Percentiles rank a stretch among this genome's conserved stretches.
phyloP scores from a whole-genome alignment of 2,329 filamentous ascomycete species.

The Pseudopithomyces maydicus region DNA sequence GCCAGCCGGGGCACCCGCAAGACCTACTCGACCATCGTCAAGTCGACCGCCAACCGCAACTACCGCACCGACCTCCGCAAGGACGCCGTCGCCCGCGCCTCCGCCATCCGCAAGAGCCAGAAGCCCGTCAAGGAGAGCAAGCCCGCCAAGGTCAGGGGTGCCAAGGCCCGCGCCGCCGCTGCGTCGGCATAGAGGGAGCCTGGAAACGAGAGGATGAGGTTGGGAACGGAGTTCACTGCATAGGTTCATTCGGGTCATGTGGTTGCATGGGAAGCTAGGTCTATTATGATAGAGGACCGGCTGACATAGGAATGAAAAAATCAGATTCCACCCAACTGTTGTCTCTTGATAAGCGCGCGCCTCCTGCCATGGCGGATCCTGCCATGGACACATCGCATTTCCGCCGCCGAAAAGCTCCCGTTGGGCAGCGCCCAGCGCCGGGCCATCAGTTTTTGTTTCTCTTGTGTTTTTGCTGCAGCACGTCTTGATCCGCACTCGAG shows the following conservation, averaged over 20 bases:
- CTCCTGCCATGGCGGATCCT: neutral
- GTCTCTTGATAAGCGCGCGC: neutral
- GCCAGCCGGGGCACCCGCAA: constrained; percentile 78
- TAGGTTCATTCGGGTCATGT: constrained; percentile 14
- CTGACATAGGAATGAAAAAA: constrained; percentile 7
- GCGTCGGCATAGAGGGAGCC: constrained; percentile 29
- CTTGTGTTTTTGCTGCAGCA: no score
- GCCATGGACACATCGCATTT: no score
- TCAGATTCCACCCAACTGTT: constrained; percentile 3
- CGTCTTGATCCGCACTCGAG: neutral
- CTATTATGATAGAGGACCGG: constrained; percentile 1
- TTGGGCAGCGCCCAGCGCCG: no score
- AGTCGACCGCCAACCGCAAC: constrained; percentile 77
- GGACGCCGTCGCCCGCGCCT: constrained; percentile 81
- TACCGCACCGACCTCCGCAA: constrained; percentile 68
- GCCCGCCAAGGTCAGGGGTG: constrained; percentile 77
- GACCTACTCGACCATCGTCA: constrained; percentile 88
- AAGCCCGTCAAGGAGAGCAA: constrained; percentile 75
- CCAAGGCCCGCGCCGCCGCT: constrained; percentile 74
- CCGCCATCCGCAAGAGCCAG: constrained; percentile 81
- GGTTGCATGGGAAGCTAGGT: constrained; percentile 3
- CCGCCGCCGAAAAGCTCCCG: no score
- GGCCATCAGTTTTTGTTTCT: neutral
- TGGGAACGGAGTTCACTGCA: constrained; percentile 14
- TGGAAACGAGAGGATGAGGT: constrained; percentile 1